phyloP scores from a whole-genome alignment of 2,329 filamentous ascomycete genomes.

The Cladophialophora yegresii region DNA sequence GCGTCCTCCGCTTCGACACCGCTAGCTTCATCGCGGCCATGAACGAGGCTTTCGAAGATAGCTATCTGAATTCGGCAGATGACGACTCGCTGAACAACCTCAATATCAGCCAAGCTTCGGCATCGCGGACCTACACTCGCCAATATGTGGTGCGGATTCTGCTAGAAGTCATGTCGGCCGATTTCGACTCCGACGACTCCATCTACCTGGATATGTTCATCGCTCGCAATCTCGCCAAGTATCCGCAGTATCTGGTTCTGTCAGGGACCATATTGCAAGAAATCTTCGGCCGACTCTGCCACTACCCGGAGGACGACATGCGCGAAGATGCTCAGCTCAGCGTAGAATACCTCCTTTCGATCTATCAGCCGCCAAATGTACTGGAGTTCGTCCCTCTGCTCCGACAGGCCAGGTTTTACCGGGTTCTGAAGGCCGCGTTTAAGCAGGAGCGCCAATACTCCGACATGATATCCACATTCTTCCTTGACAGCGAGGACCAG shows the following conservation, averaged over 20 bases:
- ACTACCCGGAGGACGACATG: constrained; percentile 76
- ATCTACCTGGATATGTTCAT: constrained; percentile 99
- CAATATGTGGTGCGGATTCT: constrained; percentile 92
- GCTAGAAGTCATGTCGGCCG: constrained; percentile 80
- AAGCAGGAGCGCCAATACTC: constrained; percentile 76
- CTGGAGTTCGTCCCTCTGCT: constrained; percentile 74
- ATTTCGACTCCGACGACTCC: constrained; percentile 76
- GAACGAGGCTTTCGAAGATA: constrained; percentile 96
- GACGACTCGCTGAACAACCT: constrained; percentile 60
- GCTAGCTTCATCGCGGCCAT: constrained; percentile 91
- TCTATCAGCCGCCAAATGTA: constrained; percentile 86
- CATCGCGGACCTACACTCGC: constrained; percentile 54
- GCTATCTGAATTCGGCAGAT: constrained; percentile 69
- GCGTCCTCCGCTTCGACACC: constrained; percentile 84
- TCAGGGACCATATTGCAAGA: constrained; percentile 81
- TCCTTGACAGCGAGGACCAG: constrained; percentile 79
- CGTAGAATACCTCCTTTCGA: constrained; percentile 88
- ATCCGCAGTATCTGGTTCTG: constrained; percentile 90
- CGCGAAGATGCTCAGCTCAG: constrained; percentile 96
- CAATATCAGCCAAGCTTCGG: constrained; percentile 52
- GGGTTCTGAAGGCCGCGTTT: constrained; percentile 88
- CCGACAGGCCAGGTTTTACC: constrained; percentile 77
- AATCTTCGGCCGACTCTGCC: constrained; percentile 78
- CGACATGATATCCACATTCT: constrained; percentile 75
- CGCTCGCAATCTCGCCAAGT: constrained; percentile 92